Percentiles rank a stretch among this genome's conserved stretches.
Conservation (phyloP, 768 basidiomycete species). For the Boletus rubropictus region DNA sequence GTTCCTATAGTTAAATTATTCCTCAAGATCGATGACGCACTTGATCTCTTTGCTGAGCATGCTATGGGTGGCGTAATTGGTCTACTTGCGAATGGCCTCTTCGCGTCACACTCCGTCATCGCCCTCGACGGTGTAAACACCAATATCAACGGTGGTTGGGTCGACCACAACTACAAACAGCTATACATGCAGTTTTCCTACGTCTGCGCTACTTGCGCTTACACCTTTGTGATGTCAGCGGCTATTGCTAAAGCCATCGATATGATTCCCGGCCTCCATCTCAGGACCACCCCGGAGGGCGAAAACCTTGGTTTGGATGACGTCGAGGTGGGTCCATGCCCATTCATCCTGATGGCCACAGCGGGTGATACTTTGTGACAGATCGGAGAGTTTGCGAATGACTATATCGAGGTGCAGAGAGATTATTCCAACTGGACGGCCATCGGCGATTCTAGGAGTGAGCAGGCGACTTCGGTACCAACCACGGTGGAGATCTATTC, state of each 20-base stretch:
- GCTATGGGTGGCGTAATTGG: conserved; percentile 81
- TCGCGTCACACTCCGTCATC: conserved; percentile 61
- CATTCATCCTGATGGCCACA: not conserved
- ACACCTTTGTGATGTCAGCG: conserved; percentile 59
- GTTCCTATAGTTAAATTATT: conserved; percentile 54
- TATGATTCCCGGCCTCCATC: conserved; percentile 50
- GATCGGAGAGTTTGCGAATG: conserved; percentile 66
- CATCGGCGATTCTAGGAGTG: conserved; percentile 18
- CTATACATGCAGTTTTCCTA: conserved; percentile 74
- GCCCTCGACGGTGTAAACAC: conserved; percentile 62
- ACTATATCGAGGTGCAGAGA: conserved; percentile 65
- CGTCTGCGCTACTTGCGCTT: conserved; percentile 50
- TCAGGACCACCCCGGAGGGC: conserved; percentile 49
- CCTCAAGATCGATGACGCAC: conserved; percentile 74
- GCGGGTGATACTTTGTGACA: conserved; percentile 19
- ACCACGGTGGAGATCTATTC: conserved; percentile 9
- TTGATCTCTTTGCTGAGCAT: conserved; percentile 91
- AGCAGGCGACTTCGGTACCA: conserved; percentile 4
- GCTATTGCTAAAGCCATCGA: conserved; percentile 53
- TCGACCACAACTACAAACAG: conserved; percentile 73
- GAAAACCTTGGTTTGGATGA: conserved; percentile 67
- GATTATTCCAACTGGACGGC: conserved; percentile 52
- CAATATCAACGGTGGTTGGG: conserved; percentile 55
- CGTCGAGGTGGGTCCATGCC: conserved; percentile 47
- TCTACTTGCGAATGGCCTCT: conserved; percentile 65